Base-by-base conservation (phyloP, 106 monocot species). In the Dendrobium nobile region DNA sequence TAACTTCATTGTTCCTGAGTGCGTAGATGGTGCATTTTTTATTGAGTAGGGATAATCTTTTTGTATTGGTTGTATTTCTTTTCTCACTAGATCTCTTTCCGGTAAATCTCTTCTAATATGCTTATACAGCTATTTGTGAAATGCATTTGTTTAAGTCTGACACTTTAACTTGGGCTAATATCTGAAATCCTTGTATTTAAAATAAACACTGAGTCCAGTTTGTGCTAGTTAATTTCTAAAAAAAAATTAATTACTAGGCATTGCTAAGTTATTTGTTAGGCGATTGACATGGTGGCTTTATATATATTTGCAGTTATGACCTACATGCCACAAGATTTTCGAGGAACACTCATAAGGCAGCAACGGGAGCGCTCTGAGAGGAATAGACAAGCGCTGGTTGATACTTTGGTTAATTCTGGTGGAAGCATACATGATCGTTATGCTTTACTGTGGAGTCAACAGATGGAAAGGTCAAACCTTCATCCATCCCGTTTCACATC, bases 291-390 rank as follows among this genome's bases (percentile, higher is more conserved):
- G 48, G 41, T 4, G 70, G 78, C 48, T 80, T 28, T 84, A 82
- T 85, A 82, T 86, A 54, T 86, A 81, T 87, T 89, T 91, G 88
- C 93, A 99, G 99, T 99, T 77, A 95, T 99, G 99, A 99, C 99
- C 33, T 99, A 99, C 80, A 91, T 99, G 95, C 99, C 99, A 68
- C 99, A 95, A 88, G 99, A 99, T 89, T 99, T 99, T 80, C 86
- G 99, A 70, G 99, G 95, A 43, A 84, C 87, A 26, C 84, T 95
- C 55, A 99, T 99, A 54, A 88, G 93, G 80, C 95, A 93, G 67
- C 99, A 99, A 82, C 73, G 87, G 70, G 99, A 99, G 65, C 89
- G 99, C 16, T 99, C 99, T 64, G 99, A 99, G 86, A 95, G 91
- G 82, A 93, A 90, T 77, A 95, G 73, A 65, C 91, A 99, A 88